Evolutionary conservation across 2,329 filamentous ascomycete species (phyloP).

Genomic region (Pseudocercospora pini-densiflorae): DNA sequence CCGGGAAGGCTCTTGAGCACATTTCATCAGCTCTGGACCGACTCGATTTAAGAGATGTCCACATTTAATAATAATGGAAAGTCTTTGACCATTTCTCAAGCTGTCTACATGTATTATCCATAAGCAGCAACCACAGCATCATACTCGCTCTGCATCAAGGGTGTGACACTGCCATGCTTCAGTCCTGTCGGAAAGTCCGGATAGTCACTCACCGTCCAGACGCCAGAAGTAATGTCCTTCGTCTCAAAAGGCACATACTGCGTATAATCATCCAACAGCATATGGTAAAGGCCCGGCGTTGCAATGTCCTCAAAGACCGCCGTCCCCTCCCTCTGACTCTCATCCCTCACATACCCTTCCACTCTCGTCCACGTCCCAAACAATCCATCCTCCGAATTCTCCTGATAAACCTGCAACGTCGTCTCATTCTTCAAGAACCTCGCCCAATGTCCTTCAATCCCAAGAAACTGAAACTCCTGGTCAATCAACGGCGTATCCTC

Average conservation of each 20-base stretch:
- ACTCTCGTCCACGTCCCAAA: neutral
- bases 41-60: neutral
- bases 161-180: conserved; percentile 58
- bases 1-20: neutral
- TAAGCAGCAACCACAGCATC: conserved; percentile 43
- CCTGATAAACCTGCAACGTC: neutral
- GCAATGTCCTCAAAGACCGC: neutral
- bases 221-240: conserved; percentile 49
- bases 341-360: neutral
- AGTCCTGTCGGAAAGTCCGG: conserved; percentile 52
- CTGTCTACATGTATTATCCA: neutral
- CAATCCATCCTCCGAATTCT: neutral
- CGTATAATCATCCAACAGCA: no score
- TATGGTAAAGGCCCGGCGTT: neutral
- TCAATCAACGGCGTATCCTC: neutral
- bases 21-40: conserved; percentile 1
- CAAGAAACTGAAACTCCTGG: neutral
- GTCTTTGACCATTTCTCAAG: neutral
- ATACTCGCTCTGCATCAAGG: conserved; percentile 51
- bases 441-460: neutral
- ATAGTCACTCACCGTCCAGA: conserved; percentile 53
- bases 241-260: conserved; percentile 41
- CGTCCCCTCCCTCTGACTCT: neutral
- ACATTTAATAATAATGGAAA: neutral
- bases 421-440: no score